Base-by-base conservation (phyloP, 495 filamentous ascomycete genomes). In the Daldinia decipiens region DNA sequence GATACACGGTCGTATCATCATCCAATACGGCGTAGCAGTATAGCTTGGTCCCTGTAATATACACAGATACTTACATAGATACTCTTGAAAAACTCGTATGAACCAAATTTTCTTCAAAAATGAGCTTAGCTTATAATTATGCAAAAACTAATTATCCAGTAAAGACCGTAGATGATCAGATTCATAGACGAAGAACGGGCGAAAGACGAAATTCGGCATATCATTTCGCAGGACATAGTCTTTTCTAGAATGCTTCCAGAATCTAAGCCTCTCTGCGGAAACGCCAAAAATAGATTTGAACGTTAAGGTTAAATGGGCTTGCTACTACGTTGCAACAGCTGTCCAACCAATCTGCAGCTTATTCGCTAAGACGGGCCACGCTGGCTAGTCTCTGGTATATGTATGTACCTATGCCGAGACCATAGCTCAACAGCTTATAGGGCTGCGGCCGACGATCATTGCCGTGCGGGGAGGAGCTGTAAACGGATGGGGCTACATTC, bases 381-480 rank as follows among this genome's bases (percentile, higher is more conserved):
- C 53, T 62, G 55, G 57, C 50, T 58, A 40, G 43, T 17, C 38
- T 51, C 9, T 34, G 32, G 3, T 34, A 29, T 58, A 40, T 72
- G 19, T 58, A 40, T n/a, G n/a, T n/a, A n/a, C n/a, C n/a, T n/a
- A n/a, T 72, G 69, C 69, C 69, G 59, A 72, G 69, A 64, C 36
- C 51, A 47, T 52, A 34, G 59, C 13, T 62, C 1, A 36, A 38
- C 62, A 64, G 54, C 38, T 64, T 29, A 61, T 72, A 72, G 65
- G 70, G 70, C 65, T 72, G 59, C 21, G 56, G 38, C 40, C 39
- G 70, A 65, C 70, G 70, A 72, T 72, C 70, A 53, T 65, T 72
- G 13, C 65, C 65, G 70, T 45, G 70, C 61, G 70, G 59, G 50
- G 64, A 60, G 5, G 26, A 65, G 59, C 60, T 54, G 64, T 57